Conservation (phyloP, 345 rosid genomes). For the Camelina laxa region DNA sequence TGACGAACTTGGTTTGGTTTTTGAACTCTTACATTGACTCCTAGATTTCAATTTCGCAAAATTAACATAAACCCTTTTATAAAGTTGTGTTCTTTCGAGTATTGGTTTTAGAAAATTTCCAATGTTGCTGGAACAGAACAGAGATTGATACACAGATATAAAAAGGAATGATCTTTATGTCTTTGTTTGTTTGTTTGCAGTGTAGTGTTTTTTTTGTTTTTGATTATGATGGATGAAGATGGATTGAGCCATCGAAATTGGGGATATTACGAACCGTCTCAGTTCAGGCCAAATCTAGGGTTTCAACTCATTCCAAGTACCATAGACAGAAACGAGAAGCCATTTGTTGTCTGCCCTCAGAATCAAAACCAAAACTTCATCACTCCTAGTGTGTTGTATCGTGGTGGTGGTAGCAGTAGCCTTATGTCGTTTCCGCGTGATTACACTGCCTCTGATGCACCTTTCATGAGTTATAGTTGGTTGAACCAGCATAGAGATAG, state of each 20-base stretch:
- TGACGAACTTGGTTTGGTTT: neutral
- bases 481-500: constrained; percentile 71
- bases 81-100: constrained; percentile 7
- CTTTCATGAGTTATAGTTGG: constrained; percentile 74
- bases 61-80: neutral
- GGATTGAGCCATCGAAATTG: constrained; percentile 71
- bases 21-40: neutral
- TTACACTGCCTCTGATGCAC: constrained; percentile 55
- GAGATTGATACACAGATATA: constrained; percentile 13
- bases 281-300: constrained; percentile 67
- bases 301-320: constrained; percentile 80
- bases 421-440: constrained; percentile 65
- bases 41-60: neutral
- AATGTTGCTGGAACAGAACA: constrained; percentile 8
- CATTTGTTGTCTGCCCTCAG: constrained; percentile 59
- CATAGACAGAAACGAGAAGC: constrained; percentile 64
- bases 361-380: constrained; percentile 63
- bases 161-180: constrained; percentile 18
- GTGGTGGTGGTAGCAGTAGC: constrained; percentile 42
- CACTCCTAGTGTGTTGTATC: constrained; percentile 24
- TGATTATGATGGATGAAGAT: constrained; percentile 66
- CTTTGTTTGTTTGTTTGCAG: constrained; percentile 31
- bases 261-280: constrained; percentile 86
- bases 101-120: neutral
- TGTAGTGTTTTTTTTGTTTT: constrained; percentile 33